Conservation (phyloP, 2,329 filamentous ascomycete genomes). For the Macrophomina pseudophaseolina region DNA sequence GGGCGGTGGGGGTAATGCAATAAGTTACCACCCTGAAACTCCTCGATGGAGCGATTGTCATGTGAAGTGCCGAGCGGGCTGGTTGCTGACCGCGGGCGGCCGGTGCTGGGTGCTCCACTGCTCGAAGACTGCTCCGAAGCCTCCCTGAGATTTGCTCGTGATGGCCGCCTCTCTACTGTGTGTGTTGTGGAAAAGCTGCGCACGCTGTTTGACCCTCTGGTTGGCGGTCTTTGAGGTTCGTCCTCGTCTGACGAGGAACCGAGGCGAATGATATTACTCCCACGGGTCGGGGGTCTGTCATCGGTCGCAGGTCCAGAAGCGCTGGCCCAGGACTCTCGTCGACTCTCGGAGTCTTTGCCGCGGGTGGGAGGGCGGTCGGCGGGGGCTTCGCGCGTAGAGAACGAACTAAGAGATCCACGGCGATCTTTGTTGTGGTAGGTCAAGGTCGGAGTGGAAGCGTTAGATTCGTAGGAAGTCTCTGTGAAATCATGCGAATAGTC, state of each 20-base stretch:
- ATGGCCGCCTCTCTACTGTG: constrained; percentile 9
- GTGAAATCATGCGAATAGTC: constrained; percentile 17
- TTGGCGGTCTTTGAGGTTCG: constrained; percentile 17
- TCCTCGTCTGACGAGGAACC: neutral
- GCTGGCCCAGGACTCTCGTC: constrained; percentile 14
- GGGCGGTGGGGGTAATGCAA: constrained; percentile 44
- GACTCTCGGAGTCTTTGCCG: constrained; percentile 19
- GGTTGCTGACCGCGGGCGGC: constrained; percentile 33
- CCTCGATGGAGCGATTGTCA: constrained; percentile 36
- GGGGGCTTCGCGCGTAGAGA: constrained; percentile 1
- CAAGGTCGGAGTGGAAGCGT: constrained; percentile 19
- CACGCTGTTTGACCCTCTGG: constrained; percentile 38
- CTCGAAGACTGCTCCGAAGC: constrained; percentile 38
- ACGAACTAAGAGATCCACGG: constrained; percentile 1
- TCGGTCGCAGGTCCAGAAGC: constrained; percentile 39
- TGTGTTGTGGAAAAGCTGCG: constrained; percentile 31
- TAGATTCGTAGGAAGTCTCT: neutral
- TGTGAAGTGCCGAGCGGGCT: constrained; percentile 25
- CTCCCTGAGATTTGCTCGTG: constrained; percentile 13
- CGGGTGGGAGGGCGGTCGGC: constrained; percentile 20
- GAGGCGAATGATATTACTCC: constrained; percentile 7
- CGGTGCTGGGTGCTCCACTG: constrained; percentile 34
- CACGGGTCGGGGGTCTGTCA: constrained; percentile 17
- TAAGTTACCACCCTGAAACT: constrained; percentile 40
- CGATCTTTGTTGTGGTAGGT: constrained; percentile 25